Evolutionary conservation across 2,329 filamentous ascomycete genomes (phyloP).

Genomic region (Cytospora piceicola): DNA sequence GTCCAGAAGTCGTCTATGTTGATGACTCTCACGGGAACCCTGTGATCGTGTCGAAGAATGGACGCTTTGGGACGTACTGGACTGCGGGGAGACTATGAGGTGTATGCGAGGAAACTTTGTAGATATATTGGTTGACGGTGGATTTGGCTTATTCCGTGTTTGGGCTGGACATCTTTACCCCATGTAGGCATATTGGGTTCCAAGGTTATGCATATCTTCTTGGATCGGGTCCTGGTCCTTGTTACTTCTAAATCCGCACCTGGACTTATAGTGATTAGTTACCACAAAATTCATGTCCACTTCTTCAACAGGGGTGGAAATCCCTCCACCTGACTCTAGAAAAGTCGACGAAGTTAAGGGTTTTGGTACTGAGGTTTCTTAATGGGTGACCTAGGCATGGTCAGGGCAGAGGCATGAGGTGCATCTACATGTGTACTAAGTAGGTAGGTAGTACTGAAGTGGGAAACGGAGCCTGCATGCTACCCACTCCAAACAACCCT

Average conservation of each 20-base stretch:
- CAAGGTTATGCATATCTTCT: neutral
- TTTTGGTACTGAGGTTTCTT: no score
- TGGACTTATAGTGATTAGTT: neutral
- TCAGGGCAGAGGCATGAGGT: no score
- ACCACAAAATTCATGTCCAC: neutral
- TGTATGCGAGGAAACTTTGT: neutral
- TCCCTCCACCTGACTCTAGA: no score
- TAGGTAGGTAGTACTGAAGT: no score
- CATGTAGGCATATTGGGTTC: neutral
- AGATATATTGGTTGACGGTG: neutral
- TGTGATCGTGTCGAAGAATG: constrained; percentile 34
- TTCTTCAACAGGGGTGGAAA: no score
- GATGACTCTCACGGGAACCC: constrained; percentile 36
- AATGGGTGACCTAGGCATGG: no score
- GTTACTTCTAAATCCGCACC: neutral
- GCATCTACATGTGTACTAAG: no score
- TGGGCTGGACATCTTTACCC: neutral
- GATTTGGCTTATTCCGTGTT: neutral
- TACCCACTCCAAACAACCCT: no score
- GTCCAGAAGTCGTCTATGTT: constrained; percentile 34
- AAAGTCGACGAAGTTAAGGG: no score
- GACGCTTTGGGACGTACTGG: constrained; percentile 30
- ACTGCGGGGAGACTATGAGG: constrained; percentile 24
- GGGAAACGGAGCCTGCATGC: no score
- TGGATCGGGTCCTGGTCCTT: neutral